Base-by-base conservation (phyloP, 768 basidiomycete species). In the Termitomyces sp. region DNA sequence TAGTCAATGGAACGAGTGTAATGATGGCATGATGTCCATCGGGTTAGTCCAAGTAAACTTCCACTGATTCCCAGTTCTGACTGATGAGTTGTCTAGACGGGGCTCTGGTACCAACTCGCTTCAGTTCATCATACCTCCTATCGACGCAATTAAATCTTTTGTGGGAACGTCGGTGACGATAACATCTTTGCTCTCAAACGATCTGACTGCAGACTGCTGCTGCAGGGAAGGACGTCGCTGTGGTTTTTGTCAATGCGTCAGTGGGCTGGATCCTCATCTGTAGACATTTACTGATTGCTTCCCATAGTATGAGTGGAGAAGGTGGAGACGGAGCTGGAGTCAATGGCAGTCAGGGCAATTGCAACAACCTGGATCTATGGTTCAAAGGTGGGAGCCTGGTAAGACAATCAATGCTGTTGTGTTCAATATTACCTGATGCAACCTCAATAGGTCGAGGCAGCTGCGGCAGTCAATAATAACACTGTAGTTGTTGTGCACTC, bases 401-500 rank as follows among this genome's bases (percentile, higher is more conserved):
- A 28, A n/a, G n/a, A 40, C 13, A 9, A 2, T 16, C 9, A 35
- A 4, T 8, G 4, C 18, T 57, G 68, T 58, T 55, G 18, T 4
- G 10, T 4, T 82, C 50, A 51, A 46, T n/a, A n/a, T 26, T n/a
- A 4, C 14, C 36, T 40, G 8, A 58, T 32, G 28, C 38, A 71
- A 73, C 23, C 56, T 69, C 13, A 63, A 7, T 32, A 78, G 86
- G 61, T 78, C 69, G 64, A 79, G 56, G 70, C 77, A 0, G 86
- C 88, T 4, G 91, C 93, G 0, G 77, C 82, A 5, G 79, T 83
- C 0, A 87, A 86, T 71, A 82, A 75, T 62, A 92, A 92, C 70
- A 92, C 89, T 4, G 80, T 95, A 55, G 94, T 93, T 32, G 82
- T 95, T 16, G 75, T 89, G 2, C 87, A 93, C 71, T 84, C 84